Base-by-base conservation (phyloP, 1,139 yeast genomes). In the Suhomyces bokatorum region DNA sequence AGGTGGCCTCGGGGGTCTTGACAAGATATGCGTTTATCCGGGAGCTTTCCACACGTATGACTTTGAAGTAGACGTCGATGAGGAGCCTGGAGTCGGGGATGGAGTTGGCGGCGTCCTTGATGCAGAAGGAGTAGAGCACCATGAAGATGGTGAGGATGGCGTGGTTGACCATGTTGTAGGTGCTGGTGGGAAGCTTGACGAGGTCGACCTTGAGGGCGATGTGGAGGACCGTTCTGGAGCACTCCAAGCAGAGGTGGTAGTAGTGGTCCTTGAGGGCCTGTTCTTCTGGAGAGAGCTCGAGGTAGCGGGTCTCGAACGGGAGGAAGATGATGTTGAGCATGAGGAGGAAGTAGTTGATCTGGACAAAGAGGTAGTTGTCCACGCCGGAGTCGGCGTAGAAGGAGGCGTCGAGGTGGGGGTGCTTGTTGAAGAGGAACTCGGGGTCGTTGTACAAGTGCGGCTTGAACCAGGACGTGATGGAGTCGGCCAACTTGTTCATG, bases 221-320 rank as follows among this genome's bases (percentile, higher is more conserved):
- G 16, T 57, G 55, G 20, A 71, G 49, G 4, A 70, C 61, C 0
- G 75, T 70, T 43, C 75, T 54, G 3, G 75, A 67, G 30, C 71
- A 56, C 42, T 67, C 63, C 32, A 64, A 48, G 3, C 65, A 59
- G 31, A 66, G 38, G 31, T 57, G 56, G 37, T 72, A 50, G 40
- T 58, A 58, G 29, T 51, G 58, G 4, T 51, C 32, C 24, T 53
- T 44, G 15, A 57, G 52, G 8, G 43, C 42, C 31, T 55, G 53
- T 35, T 52, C 49, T 9, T 57, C 55, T 15, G 51, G 55, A 15
- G 59, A 55, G 1, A 52, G 45, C 4, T 54, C 51, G 14, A 29
- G 12, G 29, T 48, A 47, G 8, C 55, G 42, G 11, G 51, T 35
- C 37, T 63, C 62, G 11, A 36, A 42, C 12, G 56, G 56, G 14